Conservation (phyloP, 2,329 filamentous ascomycete genomes). For the Zasmidium cellare region DNA sequence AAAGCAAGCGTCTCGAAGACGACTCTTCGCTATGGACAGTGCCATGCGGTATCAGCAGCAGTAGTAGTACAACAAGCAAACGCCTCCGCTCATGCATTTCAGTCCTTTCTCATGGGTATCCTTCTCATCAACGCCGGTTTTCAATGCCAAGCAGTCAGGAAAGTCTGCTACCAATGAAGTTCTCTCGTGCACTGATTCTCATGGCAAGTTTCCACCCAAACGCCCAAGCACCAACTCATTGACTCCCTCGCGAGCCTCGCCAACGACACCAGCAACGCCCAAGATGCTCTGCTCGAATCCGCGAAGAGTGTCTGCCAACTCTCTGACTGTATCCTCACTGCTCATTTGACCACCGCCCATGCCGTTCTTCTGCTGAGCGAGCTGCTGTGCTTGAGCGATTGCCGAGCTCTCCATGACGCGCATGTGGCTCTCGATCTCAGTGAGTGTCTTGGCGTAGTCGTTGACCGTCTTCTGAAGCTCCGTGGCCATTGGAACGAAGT, state of each 20-base stretch:
- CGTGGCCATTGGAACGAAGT: slow-evolving; percentile 45
- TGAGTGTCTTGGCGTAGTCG: slow-evolving; percentile 43
- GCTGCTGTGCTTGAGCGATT: slow-evolving; percentile 44
- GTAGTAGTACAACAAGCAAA: background rate
- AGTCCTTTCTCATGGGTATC: background rate
- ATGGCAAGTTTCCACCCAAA: slow-evolving; percentile 12
- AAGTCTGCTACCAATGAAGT: background rate
- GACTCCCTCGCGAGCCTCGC: slow-evolving; percentile 49
- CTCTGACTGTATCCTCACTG: slow-evolving; percentile 39
- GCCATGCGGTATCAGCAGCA: background rate
- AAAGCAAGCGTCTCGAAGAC: too few relatives aligned
- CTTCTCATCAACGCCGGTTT: background rate
- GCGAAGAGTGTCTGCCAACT: slow-evolving; percentile 48
- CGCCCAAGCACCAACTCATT: slow-evolving; percentile 41
- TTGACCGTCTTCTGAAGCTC: slow-evolving; percentile 42
- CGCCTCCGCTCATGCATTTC: background rate
- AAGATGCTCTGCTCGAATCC: slow-evolving; percentile 53
- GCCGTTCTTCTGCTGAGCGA: slow-evolving; percentile 33
- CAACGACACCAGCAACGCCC: slow-evolving; percentile 49
- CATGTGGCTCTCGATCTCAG: slow-evolving; percentile 51
- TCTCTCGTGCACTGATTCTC: background rate
- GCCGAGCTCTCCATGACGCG: slow-evolving; percentile 49
- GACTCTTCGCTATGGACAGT: background rate
- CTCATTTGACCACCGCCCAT: slow-evolving; percentile 12
- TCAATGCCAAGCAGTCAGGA: background rate